Base-by-base conservation (phyloP, 2,329 filamentous ascomycete genomes). In the Microsporum audouinii region DNA sequence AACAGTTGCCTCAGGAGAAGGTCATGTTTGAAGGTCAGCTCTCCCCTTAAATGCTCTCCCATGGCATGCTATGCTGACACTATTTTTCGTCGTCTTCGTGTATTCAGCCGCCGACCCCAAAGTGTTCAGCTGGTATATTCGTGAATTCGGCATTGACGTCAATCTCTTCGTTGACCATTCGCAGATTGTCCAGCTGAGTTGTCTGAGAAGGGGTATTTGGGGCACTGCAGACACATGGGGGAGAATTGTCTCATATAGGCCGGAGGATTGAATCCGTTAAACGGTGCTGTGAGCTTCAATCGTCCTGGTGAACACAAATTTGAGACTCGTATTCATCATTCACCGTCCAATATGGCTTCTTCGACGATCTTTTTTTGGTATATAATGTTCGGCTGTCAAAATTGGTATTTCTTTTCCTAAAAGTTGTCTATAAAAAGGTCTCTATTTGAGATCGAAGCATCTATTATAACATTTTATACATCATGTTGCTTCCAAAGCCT, bases 101-200 rank as follows among this genome's bases (percentile, higher is more conserved):
- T 23, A 23, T 23, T 23, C 17, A 53, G 80, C 80, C 3, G 81
- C 80, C 0, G 80, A 83, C 56, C 80, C 79, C 0, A 73, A 76
- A 31, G 80, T 82, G 3, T 82, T 81, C 62, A 82, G 81, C 62
- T 83, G 79, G 79, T 83, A 81, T 65, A 74, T 82, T 53, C 71
- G 79, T 14, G 79, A 83, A 67, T 83, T 83, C 68, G 80, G 81
- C 4, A 75, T 79, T 34, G 79, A 83, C 65, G 79, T 83, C 47
- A 83, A 83, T 64, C 64, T 82, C 36, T 82, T 83, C 68, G 79
- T 83, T 58, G 80, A 83, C 64, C 79, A 82, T 67, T 81, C 79
- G 41, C 80, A 83, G 72, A 82, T 82, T 66, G 80, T 82, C 62
- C 80, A 83, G 71, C 65, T 83, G 60, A 77, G 73, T 29, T 80